Percentiles rank a stretch among this genome's conserved stretches.
phyloP scores from a whole-genome alignment of 2,329 filamentous ascomycete genomes.

The Aphanoascus verrucosus region DNA sequence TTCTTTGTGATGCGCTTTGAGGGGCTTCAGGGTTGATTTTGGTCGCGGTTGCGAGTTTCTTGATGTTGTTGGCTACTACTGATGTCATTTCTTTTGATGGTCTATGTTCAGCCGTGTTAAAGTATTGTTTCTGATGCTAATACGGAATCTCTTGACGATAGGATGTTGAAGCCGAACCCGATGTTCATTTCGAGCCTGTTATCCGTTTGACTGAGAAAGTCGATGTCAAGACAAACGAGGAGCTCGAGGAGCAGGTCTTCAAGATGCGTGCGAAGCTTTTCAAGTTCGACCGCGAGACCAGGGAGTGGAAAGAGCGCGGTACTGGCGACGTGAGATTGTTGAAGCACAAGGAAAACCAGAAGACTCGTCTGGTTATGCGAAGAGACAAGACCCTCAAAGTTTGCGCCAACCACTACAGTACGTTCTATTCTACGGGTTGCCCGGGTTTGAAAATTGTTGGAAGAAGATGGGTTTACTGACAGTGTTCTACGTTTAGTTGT shows the following conservation, averaged over 20 bases:
- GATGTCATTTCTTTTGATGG: neutral
- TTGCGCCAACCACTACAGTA: constrained; percentile 99
- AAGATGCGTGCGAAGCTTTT: constrained; percentile 99
- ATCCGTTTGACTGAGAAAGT: constrained; percentile 94
- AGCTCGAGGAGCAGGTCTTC: constrained; percentile 92
- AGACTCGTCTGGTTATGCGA: constrained; percentile 96
- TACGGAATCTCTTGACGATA: constrained; percentile 20
- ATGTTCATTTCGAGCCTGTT: constrained; percentile 95
- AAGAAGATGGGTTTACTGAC: constrained; percentile 16
- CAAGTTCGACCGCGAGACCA: constrained; percentile 83
- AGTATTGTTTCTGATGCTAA: neutral
- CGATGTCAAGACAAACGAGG: constrained; percentile 95
- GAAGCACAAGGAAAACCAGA: constrained; percentile 98
- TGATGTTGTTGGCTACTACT: neutral
- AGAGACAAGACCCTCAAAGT: constrained; percentile 99
- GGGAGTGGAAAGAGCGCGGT: constrained; percentile 98
- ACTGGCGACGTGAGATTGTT: constrained; percentile 92
- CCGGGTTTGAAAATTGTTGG: neutral
- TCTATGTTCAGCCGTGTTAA: neutral
- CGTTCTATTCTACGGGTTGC: constrained; percentile 30
- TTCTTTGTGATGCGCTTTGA: too few relatives aligned
- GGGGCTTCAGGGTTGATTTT: too few relatives aligned
- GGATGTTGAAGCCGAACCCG: constrained; percentile 75
- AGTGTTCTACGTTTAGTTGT: constrained; percentile 52
- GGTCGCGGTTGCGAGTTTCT: neutral